Evolutionary conservation across 768 basidiomycete genomes (phyloP).

Genomic region (Auriscalpium microsporum): DNA sequence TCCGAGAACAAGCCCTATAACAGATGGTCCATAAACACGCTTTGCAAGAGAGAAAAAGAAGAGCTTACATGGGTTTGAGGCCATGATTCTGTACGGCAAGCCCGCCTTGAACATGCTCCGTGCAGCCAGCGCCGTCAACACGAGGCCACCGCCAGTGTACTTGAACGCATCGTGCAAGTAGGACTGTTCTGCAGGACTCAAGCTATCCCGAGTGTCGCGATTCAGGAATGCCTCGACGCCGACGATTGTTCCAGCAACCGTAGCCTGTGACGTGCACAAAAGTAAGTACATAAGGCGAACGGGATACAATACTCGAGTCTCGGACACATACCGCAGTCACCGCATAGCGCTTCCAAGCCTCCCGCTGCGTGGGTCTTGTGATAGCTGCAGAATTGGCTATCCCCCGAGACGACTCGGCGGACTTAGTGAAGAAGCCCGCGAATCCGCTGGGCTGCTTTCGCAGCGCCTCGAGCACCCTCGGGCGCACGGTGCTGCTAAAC

Average conservation of each 20-base stretch:
- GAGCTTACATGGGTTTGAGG: constrained; percentile 69
- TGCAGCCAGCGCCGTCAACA: constrained; percentile 70
- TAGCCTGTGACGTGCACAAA: constrained; percentile 34
- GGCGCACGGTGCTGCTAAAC: constrained; percentile 24
- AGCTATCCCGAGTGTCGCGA: constrained; percentile 65
- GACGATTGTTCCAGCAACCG: constrained; percentile 64
- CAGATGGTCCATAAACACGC: background rate
- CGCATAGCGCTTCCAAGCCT: constrained; percentile 41
- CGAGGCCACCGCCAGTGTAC: constrained; percentile 76
- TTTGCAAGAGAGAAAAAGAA: background rate
- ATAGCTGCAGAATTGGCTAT: constrained; percentile 41
- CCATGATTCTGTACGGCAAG: constrained; percentile 69
- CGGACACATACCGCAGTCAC: constrained; percentile 39
- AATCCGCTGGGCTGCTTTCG: constrained; percentile 21
- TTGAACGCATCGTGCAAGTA: constrained; percentile 73
- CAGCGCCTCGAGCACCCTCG: constrained; percentile 23
- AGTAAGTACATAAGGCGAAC: background rate
- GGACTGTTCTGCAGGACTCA: constrained; percentile 53
- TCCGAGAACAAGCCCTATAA: constrained; percentile 69
- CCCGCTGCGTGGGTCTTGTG: constrained; percentile 27
- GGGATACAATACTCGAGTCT: too few relatives aligned
- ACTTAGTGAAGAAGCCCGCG: constrained; percentile 18
- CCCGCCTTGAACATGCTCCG: constrained; percentile 54
- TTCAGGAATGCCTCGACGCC: constrained; percentile 61
- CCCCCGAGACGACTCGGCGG: constrained; percentile 29